These are phyloP conservation scores for Angophora floribunda DNA, from an alignment of 345 rosid genomes.

Conservation along the genomic window DNA sequence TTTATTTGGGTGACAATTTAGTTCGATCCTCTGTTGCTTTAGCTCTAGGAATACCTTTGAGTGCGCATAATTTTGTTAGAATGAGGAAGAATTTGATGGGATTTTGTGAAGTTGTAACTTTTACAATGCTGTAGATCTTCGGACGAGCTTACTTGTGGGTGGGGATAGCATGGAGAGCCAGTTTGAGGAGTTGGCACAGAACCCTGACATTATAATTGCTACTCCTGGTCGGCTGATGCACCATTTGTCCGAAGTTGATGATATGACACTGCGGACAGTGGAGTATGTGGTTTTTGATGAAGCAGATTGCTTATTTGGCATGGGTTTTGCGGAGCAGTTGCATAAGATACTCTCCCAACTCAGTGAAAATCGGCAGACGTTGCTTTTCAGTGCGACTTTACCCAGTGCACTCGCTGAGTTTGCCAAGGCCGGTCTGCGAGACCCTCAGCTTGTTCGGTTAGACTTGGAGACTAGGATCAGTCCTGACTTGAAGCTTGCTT, in stretches of 20 bases:
- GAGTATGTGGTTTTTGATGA: conserved; percentile 98
- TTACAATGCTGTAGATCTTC: conserved; percentile 41
- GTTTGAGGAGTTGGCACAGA: conserved; percentile 85
- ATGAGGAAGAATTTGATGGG: background rate
- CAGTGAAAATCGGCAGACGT: conserved; percentile 86
- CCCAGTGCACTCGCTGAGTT: conserved; percentile 98
- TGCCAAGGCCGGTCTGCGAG: conserved; percentile 87
- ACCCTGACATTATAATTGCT: conserved; percentile 90
- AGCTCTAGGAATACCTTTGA: background rate
- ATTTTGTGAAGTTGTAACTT: background rate
- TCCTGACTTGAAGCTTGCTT: conserved; percentile 62
- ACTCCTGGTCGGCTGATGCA: conserved; percentile 97
- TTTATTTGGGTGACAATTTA: background rate
- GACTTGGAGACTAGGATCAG: conserved; percentile 93
- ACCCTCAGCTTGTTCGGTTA: conserved; percentile 90
- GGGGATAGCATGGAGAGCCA: conserved; percentile 94
- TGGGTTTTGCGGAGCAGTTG: conserved; percentile 92
- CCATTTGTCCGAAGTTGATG: conserved; percentile 85
- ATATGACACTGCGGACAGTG: conserved; percentile 71
- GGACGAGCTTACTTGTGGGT: conserved; percentile 79
- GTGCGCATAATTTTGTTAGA: no score
- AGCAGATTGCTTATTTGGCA: conserved; percentile 86
- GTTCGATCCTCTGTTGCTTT: background rate
- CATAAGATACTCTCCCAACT: conserved; percentile 70
- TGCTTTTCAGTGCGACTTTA: conserved; percentile 93